Conservation (phyloP, 169 alveolate genomes). For the Plasmodium malariae region DNA sequence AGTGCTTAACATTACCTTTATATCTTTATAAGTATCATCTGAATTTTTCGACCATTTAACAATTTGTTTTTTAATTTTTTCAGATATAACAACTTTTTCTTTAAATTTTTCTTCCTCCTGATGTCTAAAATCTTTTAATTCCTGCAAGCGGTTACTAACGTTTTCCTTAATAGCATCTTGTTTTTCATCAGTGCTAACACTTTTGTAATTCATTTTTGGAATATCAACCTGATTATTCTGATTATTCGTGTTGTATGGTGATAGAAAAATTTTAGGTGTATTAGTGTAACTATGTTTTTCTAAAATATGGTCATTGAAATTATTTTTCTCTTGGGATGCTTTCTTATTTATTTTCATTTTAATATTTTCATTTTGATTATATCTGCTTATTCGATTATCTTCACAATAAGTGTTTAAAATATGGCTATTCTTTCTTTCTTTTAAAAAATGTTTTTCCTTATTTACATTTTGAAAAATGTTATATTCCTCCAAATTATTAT, state of each 20-base stretch:
- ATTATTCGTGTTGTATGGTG: background rate
- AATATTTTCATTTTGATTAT: background rate
- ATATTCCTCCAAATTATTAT: background rate
- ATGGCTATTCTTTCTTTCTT: background rate
- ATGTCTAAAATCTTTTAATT: constrained; percentile 41
- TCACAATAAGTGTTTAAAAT: background rate
- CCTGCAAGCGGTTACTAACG: constrained; percentile 48
- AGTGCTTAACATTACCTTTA: constrained; percentile 89
- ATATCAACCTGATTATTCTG: background rate
- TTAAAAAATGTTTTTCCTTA: background rate
- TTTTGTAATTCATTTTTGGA: background rate
- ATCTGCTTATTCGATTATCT: background rate
- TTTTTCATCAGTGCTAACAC: constrained; percentile 3
- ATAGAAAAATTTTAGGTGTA: background rate
- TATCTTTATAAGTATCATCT: constrained; percentile 85
- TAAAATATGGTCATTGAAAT: background rate
- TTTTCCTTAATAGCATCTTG: constrained; percentile 17
- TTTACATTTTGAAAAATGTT: background rate
- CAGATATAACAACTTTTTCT: constrained; percentile 61
- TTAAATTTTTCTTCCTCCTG: constrained; percentile 61
- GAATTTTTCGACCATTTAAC: constrained; percentile 82
- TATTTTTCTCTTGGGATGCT: no score
- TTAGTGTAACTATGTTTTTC: background rate
- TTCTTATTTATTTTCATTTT: background rate
- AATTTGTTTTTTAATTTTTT: constrained; percentile 78